Conservation (phyloP, 2,329 filamentous ascomycete species). For the Boeremia exigua region DNA sequence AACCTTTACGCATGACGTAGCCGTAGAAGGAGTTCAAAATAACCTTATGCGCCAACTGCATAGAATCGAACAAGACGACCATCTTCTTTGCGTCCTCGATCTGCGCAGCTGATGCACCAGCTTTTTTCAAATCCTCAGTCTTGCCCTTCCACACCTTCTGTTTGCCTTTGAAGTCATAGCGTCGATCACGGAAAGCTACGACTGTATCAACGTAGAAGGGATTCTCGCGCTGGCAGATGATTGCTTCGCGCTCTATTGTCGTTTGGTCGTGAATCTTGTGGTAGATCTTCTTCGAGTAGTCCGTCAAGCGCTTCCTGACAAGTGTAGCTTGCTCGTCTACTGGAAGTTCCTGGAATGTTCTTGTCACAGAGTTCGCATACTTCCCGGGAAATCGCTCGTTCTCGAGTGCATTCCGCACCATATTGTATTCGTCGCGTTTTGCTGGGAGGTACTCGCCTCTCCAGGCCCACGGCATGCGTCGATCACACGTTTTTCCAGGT, state of each 20-base stretch:
- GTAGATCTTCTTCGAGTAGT: constrained; percentile 98
- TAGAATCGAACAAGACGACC: constrained; percentile 93
- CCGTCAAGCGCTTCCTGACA: constrained; percentile 84
- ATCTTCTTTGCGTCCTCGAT: constrained; percentile 98
- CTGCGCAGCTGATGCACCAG: constrained; percentile 76
- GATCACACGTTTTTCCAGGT: constrained; percentile 95
- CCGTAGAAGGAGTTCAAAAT: constrained; percentile 99
- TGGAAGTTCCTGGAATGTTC: constrained; percentile 81
- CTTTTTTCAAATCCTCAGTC: constrained; percentile 81
- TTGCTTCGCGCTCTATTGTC: constrained; percentile 91
- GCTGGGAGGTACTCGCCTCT: constrained; percentile 95
- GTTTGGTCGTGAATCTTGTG: constrained; percentile 98
- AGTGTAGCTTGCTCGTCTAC: constrained; percentile 81
- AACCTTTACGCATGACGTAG: constrained; percentile 99
- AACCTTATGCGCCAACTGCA: constrained; percentile 97
- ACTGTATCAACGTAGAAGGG: constrained; percentile 98
- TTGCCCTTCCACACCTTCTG: constrained; percentile 99
- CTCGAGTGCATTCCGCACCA: constrained; percentile 90
- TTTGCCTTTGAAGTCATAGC: constrained; percentile 98
- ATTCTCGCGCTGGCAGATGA: constrained; percentile 97
- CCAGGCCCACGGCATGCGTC: constrained; percentile 95
- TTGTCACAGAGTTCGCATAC: constrained; percentile 69
- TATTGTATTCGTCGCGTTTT: constrained; percentile 98
- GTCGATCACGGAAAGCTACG: constrained; percentile 91
- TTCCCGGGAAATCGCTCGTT: constrained; percentile 92